Evolutionary conservation across 345 rosid genomes (phyloP).

Genomic region (Cardiospermum halicacabum): DNA sequence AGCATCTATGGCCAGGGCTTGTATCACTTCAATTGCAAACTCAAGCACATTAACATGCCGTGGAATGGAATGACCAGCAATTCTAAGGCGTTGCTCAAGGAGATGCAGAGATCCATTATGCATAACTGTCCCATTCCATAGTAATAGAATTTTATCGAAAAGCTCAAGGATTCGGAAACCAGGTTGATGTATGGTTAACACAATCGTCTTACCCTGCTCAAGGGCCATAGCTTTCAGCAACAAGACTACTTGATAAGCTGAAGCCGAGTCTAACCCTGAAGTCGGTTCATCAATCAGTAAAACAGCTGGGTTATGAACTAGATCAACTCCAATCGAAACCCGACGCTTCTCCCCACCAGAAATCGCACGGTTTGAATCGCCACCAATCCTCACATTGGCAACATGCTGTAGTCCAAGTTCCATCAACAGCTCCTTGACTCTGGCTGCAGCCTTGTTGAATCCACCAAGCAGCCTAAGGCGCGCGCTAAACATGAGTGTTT

Average conservation of each 20-base stretch:
- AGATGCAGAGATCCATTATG: constrained; percentile 25
- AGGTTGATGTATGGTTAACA: constrained; percentile 32
- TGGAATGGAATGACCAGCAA: constrained; percentile 24
- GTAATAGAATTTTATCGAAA: constrained; percentile 22
- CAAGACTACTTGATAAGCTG: constrained; percentile 23
- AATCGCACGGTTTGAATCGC: constrained; percentile 20
- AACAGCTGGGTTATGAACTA: constrained; percentile 28
- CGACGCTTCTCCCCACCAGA: constrained; percentile 36
- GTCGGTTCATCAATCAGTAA: constrained; percentile 36
- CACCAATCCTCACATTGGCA: constrained; percentile 23
- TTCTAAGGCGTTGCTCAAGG: constrained; percentile 19
- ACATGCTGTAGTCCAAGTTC: constrained; percentile 29
- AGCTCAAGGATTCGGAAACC: constrained; percentile 27
- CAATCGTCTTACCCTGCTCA: constrained; percentile 24
- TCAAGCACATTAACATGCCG: constrained; percentile 29
- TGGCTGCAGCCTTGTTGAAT: constrained; percentile 9
- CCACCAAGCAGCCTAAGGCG: constrained; percentile 23
- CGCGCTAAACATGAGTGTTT: constrained; percentile 28
- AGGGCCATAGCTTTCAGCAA: constrained; percentile 25
- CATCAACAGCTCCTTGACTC: constrained; percentile 20
- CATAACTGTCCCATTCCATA: constrained; percentile 24
- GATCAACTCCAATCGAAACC: constrained; percentile 30
- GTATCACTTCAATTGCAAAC: constrained; percentile 27
- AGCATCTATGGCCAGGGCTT: constrained; percentile 11
- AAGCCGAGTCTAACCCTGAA: constrained; percentile 27